These are phyloP conservation scores for Carpinus fangiana DNA, from an alignment of 306 rosid species.

Conservation along the genomic window DNA sequence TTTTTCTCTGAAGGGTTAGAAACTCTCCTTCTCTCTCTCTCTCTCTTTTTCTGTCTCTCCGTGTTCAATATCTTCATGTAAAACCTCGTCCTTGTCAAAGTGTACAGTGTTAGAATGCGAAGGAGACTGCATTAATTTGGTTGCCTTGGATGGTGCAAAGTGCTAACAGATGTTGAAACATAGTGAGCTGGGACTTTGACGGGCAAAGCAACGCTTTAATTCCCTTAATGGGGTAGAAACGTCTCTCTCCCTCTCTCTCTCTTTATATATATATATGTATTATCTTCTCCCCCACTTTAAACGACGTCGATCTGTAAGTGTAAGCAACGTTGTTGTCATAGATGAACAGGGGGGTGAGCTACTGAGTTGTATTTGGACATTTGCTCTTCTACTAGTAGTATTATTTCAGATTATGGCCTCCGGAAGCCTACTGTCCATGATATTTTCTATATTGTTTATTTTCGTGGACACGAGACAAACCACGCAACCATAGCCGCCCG, in stretches of 20 bases:
- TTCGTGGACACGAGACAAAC: slow-evolving; percentile 13
- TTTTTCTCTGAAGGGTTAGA: slow-evolving; percentile 45
- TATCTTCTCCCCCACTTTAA: neutral
- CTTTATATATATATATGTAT: neutral
- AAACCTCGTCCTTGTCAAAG: slow-evolving; percentile 2
- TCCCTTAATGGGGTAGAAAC: neutral
- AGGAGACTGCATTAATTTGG: slow-evolving; percentile 23
- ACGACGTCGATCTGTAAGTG: neutral
- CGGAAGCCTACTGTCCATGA: neutral
- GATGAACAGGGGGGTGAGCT: neutral
- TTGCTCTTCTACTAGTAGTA: neutral
- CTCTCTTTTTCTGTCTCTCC: slow-evolving; percentile 2
- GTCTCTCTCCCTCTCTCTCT: too few species aligned
- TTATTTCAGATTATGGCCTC: too few species aligned
- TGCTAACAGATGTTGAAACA: slow-evolving; percentile 14
- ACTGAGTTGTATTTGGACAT: neutral
- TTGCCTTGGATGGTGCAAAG: slow-evolving; percentile 7
- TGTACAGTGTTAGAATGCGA: slow-evolving; percentile 40
- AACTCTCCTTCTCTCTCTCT: neutral
- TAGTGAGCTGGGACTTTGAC: slow-evolving; percentile 29
- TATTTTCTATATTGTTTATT: neutral
- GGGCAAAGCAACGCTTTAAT: slow-evolving; percentile 18
- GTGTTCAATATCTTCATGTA: slow-evolving; percentile 10
- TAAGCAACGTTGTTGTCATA: neutral
- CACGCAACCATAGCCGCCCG: neutral